Base-by-base conservation (phyloP, 148 eudicot genomes). In the Salicornia ramosissima region DNA sequence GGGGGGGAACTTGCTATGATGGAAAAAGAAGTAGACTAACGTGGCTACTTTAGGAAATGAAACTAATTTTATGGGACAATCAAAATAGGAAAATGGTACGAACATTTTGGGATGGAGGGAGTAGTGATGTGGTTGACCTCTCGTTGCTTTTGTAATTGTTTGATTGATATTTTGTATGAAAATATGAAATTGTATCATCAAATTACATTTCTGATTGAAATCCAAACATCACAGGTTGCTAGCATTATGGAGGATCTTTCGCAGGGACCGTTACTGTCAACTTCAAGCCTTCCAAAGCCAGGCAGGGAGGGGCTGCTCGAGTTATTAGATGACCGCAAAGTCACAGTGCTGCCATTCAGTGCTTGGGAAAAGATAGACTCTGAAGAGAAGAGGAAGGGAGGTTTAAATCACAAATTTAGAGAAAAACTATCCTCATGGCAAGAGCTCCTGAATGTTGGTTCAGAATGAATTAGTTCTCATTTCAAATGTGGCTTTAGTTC, bases 251-350 rank as follows among this genome's bases (percentile, higher is more conserved):
- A 87, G 58, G 97, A 90, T 78, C 80, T 90, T 26, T 72, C 79
- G 33, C 77, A 65, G 63, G 97, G 88, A 73, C 75, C 71, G 13
- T 57, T 86, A 69, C 71, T 69, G 26, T 70, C 85, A 39, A 25
- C 50, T 15, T 81, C 86, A 69, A 79, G 79, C 68, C 58, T 73
- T 54, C 72, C 84, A 45, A 90, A 86, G 79, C 84, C 86, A n/a
- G 98, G 98, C 19, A 84, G 92, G 70, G 89, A 87, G 78, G 97
- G 96, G 39, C 95, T 90, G 26, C 75, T 81, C 22, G 79, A 83
- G 33, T 68, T 94, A 36, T 73, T 94, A 65, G 87, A 87, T 65
- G 40, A 74, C 33, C 82, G 92, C 36, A 83, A 81, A 68, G 85
- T 81, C 31, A 82, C 65, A 76, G 83, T 83, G 36, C 68, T 90